Base-by-base conservation (phyloP, 768 basidiomycete species). In the Lentinula raphanica region DNA sequence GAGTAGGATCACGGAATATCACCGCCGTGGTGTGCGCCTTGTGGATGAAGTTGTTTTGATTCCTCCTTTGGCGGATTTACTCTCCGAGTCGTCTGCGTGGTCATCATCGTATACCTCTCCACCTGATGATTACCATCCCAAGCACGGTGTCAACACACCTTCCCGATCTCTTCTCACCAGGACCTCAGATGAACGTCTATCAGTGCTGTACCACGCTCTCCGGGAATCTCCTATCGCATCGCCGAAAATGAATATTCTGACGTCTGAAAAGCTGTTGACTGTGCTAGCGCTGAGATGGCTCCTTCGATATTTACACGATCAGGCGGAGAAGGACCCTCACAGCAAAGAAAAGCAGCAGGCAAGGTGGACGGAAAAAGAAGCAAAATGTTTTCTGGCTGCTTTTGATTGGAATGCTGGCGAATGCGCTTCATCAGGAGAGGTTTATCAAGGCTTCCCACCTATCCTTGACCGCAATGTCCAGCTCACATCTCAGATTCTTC, bases 291-390 rank as follows among this genome's bases (percentile, higher is more conserved):
- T 87, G 51, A 80, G 90, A 35, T 90, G 86, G 84, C 76, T 88
- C 13, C 70, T 84, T 3, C 72, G 64, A 25, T 78, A 71, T 0
- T 69, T 88, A 44, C 76, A 84, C 56, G 60, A 61, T 7, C 80
- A 87, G 17, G 80, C 83, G 25, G 61, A 74, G 50, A 85, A 83
- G 63, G 75, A 62, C 39, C 51, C 32, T 19, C 66, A 69, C 17
- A 82, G 73, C 60, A 82, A 78, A 64, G 85, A 82, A n/a, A 78
- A 82, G 39, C 80, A 85, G 59, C 78, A 76, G 61, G 89, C 89
- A 66, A 75, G 80, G 25, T 93, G 90, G 90, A 86, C 84, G 0
- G 75, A 69, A 60, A 71, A 69, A 5, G 90, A 93, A 66, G 86
- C 81, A 3, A 73, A 65, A 3, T 82, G 80, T 28, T 76, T 90